Base-by-base conservation (phyloP, 495 filamentous ascomycete genomes). In the Podospora fimiseda region DNA sequence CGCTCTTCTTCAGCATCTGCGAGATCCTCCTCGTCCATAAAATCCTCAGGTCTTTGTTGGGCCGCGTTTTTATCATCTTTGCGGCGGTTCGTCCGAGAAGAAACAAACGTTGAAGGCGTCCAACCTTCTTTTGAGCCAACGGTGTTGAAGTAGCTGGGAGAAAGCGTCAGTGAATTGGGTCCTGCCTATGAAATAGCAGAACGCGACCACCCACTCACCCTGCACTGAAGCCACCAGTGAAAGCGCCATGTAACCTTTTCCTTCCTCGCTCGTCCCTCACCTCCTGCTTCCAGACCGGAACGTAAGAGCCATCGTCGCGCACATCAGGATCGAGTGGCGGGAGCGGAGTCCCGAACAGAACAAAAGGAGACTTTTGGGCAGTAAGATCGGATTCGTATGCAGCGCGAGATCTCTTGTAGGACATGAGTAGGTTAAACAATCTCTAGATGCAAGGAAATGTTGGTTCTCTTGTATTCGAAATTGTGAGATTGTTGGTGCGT, bases 41-140 rank as follows among this genome's bases (percentile, higher is more conserved):
- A 97, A 63, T 98, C 93, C 60, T 97, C 92, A 8, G 84, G 78
- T 24, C 83, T 82, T 64, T 88, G 83, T 59, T 83, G 73, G 9
- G 58, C 18, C 0, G 67, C 15, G 6, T 77, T 74, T 13, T 72
- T 51, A 20, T 68, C 77, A 73, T 92, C 84, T 58, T 88, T 86
- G 49, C 80, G 80, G 43, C 88, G 85, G 56, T 88, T 88, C 37
- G 82, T 70, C 0, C 93, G 87, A 36, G 93, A 96, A 3, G 90
- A 96, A 30, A 95, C 85, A 62, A 97, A 98, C 5, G 87, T 85
- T 11, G 89, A 78, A 7, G 93, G 93, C 11, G 87, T 86, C 91
- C 91, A 98, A 71, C 93, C 93, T 79, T 98, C 92, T 70, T 97
- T 97, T 7, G 90, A 95, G 23, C 93, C 94, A 60, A 96, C 94